These are phyloP conservation scores for Neurospora sp. DNA, from an alignment of 495 filamentous ascomycete species.

Conservation along the genomic window DNA sequence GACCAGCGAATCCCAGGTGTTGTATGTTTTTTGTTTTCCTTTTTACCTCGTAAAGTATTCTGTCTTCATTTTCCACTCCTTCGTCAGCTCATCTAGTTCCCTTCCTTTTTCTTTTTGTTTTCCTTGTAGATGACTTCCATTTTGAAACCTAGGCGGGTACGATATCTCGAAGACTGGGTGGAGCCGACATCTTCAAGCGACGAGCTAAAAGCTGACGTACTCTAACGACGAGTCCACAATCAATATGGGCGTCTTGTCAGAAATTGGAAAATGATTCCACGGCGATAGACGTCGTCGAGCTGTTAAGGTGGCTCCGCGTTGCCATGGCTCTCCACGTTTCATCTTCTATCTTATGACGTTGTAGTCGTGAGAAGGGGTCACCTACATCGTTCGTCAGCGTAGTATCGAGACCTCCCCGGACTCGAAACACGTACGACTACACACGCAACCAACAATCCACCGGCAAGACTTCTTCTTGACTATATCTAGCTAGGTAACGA, in stretches of 20 bases:
- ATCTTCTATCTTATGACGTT: neutral
- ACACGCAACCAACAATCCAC: neutral
- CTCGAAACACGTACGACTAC: neutral
- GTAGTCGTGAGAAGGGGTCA: neutral
- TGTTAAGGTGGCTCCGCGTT: neutral
- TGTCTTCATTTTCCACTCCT: neutral
- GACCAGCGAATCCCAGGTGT: slow-evolving; percentile 31
- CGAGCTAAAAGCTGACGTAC: neutral
- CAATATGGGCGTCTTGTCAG: neutral
- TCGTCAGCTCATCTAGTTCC: neutral
- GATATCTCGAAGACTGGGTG: neutral
- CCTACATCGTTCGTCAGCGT: neutral
- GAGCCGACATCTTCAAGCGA: neutral
- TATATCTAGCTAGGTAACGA: neutral
- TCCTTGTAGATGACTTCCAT: neutral
- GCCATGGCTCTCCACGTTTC: neutral
- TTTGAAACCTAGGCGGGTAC: too few species aligned
- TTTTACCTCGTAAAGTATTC: neutral
- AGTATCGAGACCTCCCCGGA: neutral
- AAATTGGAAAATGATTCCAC: neutral
- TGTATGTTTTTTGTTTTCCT: slow-evolving; percentile 19
- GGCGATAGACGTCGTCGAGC: neutral
- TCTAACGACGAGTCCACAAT: neutral
- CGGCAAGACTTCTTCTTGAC: neutral
- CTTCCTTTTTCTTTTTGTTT: neutral